phyloP scores from a whole-genome alignment of 305 asterid species.

The Fraxinus xanthoxyloides region DNA sequence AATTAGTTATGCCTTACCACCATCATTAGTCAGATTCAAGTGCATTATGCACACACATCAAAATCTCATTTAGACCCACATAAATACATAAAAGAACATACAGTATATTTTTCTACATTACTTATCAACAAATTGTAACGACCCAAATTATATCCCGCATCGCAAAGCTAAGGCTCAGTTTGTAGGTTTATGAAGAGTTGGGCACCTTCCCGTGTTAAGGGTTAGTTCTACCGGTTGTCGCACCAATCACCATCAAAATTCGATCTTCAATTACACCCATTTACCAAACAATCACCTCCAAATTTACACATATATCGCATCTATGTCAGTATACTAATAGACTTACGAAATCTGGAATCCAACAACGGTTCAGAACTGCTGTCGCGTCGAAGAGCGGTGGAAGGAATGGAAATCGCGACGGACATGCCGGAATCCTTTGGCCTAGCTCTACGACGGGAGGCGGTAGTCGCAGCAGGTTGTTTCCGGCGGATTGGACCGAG shows the following conservation, averaged over 20 bases:
- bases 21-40: background rate
- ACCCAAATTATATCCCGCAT: background rate
- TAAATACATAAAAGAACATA: background rate
- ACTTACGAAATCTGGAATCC: slow-evolving; percentile 69
- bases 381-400: slow-evolving; percentile 46
- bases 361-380: slow-evolving; percentile 51
- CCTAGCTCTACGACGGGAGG: slow-evolving; percentile 23
- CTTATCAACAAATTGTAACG: background rate
- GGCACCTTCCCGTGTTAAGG: background rate
- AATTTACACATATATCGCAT: background rate
- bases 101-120: background rate
- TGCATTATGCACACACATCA: background rate
- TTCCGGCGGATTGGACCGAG: slow-evolving; percentile 38
- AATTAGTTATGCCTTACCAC: background rate
- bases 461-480: slow-evolving; percentile 27
- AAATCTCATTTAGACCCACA: slow-evolving; percentile 8
- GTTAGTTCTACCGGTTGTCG: background rate
- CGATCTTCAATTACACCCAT: background rate
- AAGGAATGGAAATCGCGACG: slow-evolving; percentile 37
- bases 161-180: background rate
- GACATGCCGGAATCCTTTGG: slow-evolving; percentile 51
- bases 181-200: background rate
- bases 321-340: background rate
- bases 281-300: background rate
- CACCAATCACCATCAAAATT: slow-evolving; percentile 4